phyloP scores from a whole-genome alignment of 1,284 basidiomycete species.

The Laetiporus sulphureus region DNA sequence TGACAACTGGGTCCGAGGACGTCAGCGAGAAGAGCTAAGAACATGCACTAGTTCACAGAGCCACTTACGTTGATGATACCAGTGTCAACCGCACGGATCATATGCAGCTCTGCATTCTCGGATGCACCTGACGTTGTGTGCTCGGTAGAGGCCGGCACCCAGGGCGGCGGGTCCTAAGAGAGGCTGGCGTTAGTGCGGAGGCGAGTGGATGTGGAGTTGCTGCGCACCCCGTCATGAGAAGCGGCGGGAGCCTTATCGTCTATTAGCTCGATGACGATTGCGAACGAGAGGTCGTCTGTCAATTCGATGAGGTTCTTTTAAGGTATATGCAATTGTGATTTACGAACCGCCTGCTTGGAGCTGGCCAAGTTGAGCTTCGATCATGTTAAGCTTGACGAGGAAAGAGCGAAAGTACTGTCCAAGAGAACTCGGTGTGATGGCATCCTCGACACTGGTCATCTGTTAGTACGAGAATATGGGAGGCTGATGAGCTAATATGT shows the following conservation, averaged over 20 bases:
- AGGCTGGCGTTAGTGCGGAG: neutral
- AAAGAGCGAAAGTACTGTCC: conserved; percentile 81
- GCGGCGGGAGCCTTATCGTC: conserved; percentile 59
- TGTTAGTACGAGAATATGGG: too few species aligned
- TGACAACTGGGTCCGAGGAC: conserved; percentile 43
- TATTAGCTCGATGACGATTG: conserved; percentile 75
- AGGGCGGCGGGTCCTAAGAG: conserved; percentile 55
- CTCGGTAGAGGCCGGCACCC: conserved; percentile 63
- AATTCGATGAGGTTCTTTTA: conserved; percentile 1
- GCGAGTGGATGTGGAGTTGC: neutral
- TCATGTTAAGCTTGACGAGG: conserved; percentile 76
- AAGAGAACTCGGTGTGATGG: conserved; percentile 57
- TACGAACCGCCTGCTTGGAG: conserved; percentile 42
- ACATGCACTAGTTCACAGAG: neutral
- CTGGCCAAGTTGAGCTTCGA: conserved; percentile 71
- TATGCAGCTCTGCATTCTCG: conserved; percentile 55
- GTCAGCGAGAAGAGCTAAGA: neutral
- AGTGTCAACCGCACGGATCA: conserved; percentile 77
- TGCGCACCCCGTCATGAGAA: conserved; percentile 38
- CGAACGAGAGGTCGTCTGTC: conserved; percentile 78
- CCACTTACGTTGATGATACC: conserved; percentile 74
- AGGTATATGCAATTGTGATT: too few species aligned
- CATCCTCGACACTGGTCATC: conserved; percentile 64
- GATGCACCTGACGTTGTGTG: conserved; percentile 58
- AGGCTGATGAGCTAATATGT: neutral